Evolutionary conservation across 2,329 filamentous ascomycete species (phyloP), one percentile per base, ranked within the genome.

Genomic region (Purpureocillium takamizusanense): DNA sequence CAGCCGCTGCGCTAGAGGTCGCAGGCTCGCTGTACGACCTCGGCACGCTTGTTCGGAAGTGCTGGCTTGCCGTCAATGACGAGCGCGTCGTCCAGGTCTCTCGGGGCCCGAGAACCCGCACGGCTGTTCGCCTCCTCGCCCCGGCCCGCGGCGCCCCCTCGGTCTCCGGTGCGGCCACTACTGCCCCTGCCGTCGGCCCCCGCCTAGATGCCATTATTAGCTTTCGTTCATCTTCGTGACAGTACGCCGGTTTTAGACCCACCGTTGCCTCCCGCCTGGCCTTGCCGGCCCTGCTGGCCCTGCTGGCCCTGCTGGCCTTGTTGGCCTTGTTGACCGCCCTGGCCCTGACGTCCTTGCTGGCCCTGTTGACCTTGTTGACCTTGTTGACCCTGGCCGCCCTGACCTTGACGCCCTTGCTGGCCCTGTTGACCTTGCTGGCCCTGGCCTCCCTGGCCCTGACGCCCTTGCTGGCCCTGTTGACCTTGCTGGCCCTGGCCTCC

Each of bases 1-100:
- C 79, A 83, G 4, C 55, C 59, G 49, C 80, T 81, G 61, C 77
- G 72, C 61, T 82, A 76, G 42, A 79, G 70, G 43, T 77, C 69
- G 52, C 79, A 83, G 28, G 75, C 70, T 34, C 79, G 67, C 57
- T 79, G 70, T 31, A 72, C 59, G 15, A 79, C 79, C 9, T 69
- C 72, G 3, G 54, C 59, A 46, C 72, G 54, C 52, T 72, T 72
- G 30, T 70, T 69, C 21, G 10, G 21, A 52, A 83, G 82, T 29
- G 65, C 77, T 61, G 65, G 62, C 35, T 71, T 72, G 33, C n/a
- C 18, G 8, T 15, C 32, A 25, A 23, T 25, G 6, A 25, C 10
- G n/a, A n/a, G n/a, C 21, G 10, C 21, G 21, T 10, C 21, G 21
- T 5, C 21, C 21, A 10, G 5, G 21, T 25, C 21, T 25, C 21